Evolutionary conservation across 208 protist genomes (phyloP).

Genomic region (Eutreptiella sp.): DNA sequence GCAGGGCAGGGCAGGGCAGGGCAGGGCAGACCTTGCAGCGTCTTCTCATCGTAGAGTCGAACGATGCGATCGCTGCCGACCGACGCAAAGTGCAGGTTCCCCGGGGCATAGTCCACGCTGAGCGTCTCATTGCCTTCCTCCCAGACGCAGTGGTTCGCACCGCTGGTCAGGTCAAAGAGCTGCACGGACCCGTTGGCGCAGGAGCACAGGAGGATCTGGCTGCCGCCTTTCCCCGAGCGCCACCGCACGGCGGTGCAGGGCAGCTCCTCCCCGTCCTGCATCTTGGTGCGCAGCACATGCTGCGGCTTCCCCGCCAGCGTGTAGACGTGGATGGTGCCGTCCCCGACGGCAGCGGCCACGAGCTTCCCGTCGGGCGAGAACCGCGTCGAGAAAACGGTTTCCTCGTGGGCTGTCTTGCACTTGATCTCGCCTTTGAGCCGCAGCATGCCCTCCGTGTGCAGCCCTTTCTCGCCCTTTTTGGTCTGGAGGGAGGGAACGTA

Average conservation of each 20-base stretch:
- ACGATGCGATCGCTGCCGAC: slow-evolving; percentile 70
- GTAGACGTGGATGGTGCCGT: slow-evolving; percentile 47
- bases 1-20: too few relatives aligned
- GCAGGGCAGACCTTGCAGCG: slow-evolving; percentile 35
- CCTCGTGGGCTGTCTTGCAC: too few relatives aligned
- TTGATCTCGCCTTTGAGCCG: too few relatives aligned
- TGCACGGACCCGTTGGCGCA: slow-evolving; percentile 54
- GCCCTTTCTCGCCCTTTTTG: too few relatives aligned
- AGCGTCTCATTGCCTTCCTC: slow-evolving; percentile 64
- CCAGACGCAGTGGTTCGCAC: slow-evolving; percentile 6
- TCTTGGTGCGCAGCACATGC: slow-evolving; percentile 9
- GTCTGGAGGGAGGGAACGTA: too few relatives aligned
- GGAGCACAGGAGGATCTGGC: slow-evolving; percentile 47
- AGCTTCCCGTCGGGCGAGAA: slow-evolving; percentile 52
- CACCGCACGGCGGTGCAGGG: slow-evolving; percentile 57
- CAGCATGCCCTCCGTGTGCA: too few relatives aligned
- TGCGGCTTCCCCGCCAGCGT: slow-evolving; percentile 29
- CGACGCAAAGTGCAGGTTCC: slow-evolving; percentile 51
- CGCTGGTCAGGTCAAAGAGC: slow-evolving; percentile 50
- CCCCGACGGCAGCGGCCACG: slow-evolving; percentile 49
- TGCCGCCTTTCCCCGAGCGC: slow-evolving; percentile 29
- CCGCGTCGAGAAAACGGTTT: too few relatives aligned
- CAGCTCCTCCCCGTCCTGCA: slow-evolving; percentile 37
- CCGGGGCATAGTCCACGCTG: slow-evolving; percentile 50
- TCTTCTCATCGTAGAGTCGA: slow-evolving; percentile 55